phyloP scores from a whole-genome alignment of 495 filamentous ascomycete genomes.

The Melanomma pulvis-pyrius region DNA sequence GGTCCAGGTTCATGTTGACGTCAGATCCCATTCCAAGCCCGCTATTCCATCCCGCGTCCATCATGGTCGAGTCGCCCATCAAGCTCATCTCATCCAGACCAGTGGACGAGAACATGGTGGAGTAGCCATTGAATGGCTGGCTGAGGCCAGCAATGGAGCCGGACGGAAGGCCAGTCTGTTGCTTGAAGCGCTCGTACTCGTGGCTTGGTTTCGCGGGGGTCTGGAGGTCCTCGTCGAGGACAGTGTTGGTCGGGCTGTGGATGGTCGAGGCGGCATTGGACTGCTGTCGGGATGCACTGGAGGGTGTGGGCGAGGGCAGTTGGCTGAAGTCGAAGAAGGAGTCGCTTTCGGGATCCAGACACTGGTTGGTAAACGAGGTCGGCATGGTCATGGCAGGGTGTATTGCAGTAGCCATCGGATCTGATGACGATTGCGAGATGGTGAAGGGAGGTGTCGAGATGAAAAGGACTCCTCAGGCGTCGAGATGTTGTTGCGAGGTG shows the following conservation, averaged over 20 bases:
- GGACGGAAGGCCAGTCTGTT: conserved; percentile 85
- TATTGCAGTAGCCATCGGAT: conserved; percentile 29
- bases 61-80: conserved; percentile 39
- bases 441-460: background rate
- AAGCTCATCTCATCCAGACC: conserved; percentile 51
- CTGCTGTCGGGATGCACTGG: conserved; percentile 21
- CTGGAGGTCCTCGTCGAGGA: conserved; percentile 51
- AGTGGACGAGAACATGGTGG: conserved; percentile 51
- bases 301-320: conserved; percentile 34
- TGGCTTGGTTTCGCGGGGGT: conserved; percentile 79
- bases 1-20: conserved; percentile 60
- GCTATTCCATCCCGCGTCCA: conserved; percentile 49
- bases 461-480: conserved; percentile 30
- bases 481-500: conserved; percentile 29
- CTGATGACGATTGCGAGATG: conserved; percentile 8
- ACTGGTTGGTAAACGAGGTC: conserved; percentile 39
- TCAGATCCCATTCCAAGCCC: conserved; percentile 55
- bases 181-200: conserved; percentile 87
- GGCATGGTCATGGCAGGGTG: conserved; percentile 38
- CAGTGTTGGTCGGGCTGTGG: conserved; percentile 35
- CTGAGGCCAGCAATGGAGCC: conserved; percentile 74
- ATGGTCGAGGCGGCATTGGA: conserved; percentile 31
- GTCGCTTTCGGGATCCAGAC: conserved; percentile 43
- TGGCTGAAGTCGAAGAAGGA: conserved; percentile 46
- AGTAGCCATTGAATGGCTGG: conserved; percentile 59